Base-by-base conservation (phyloP, 306 rosid genomes). In the Vigna nakashimae region DNA sequence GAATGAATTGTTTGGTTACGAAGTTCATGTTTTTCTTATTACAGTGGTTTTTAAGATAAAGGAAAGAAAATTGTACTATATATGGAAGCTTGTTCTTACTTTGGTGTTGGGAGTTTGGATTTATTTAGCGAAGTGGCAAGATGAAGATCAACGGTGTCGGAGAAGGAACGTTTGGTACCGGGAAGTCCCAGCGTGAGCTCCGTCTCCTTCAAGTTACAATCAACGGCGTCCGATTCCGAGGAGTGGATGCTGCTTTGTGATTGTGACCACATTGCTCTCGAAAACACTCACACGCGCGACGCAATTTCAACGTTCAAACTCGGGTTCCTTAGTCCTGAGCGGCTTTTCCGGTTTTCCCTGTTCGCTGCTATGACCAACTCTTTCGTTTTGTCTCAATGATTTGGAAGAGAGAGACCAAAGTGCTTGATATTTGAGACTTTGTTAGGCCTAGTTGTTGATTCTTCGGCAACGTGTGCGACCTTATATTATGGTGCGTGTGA, bases 151-250 rank as follows among this genome's bases (percentile, higher is more conserved):
- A 83, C 40, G 73, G 89, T 77, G 63, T 83, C 80, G 0, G 83
- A 84, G 74, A 85, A 87, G 65, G 73, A 78, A 69, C 96, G 93
- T 78, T 91, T 91, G 50, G 65, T 49, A 7, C 91, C 91, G 14
- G 96, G 96, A 59, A 91, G 71, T 24, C 86, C 85, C 2, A 91
- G 76, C 22, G 89, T 91, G 80, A 91, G 83, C 74, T 87, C 86
- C 3, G 90, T 89, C 36, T 87, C 91, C 24, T 83, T 82, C 45
- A 80, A 65, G 82, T 86, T 84, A 53, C 79, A n/a, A 2, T 70
- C 89, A 12, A 59, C 52, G 77, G 14, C 53, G 49, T 78, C 75
- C 15, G 86, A 74, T 51, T 59, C 82, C 59, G 80, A 72, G 14
- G 46, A 32, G 26, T 53, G 71, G 42, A 38, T 82, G 55, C 73